Base-by-base conservation (phyloP, 768 basidiomycete genomes). In the Cyathus striatus region DNA sequence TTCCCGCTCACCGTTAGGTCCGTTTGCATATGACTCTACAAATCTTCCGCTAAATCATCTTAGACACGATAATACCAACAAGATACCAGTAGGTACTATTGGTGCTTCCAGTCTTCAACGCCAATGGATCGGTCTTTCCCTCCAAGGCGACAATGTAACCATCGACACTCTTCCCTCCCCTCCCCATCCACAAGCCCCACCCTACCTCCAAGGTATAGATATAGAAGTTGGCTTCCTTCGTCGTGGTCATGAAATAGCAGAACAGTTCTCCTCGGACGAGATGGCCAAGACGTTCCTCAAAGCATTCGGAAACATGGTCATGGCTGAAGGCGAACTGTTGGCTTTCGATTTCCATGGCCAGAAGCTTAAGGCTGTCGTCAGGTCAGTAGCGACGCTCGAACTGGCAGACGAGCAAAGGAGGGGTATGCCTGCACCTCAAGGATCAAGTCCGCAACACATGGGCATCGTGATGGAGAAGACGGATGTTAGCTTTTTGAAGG, bases 401-500 rank as follows among this genome's bases (percentile, higher is more conserved):
- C 68, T 86, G 32, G 66, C 81, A 18, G 72, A 82, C 16, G 76
- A 75, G 46, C 83, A 84, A 64, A 60, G 75, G 46, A 62, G 73
- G 48, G 65, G 72, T 27, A 48, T 57, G 39, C 47, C 63, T 47
- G 41, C 51, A 23, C 62, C 55, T 17, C 60, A 58, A 30, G 9
- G 27, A 7, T 30, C 27, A 23, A 57, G 51, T 40, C 44, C 53
- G 18, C 51, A 42, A 39, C 45, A 65, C 35, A 78, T 79, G 47
- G 94, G 93, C 14, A 76, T 97, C 23, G 47, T 94, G 35, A 92
- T 94, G 78, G 83, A 86, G 45, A 86, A 86, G 61, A 95, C 92
- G n/a, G 93, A 96, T 50, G 69, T 98, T 23, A 89, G 81, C 2
- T 79, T 96, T 62, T 68, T 92, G 64, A 96, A 95, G 62, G 89